These are phyloP conservation scores for Hypoxylon subgilvum DNA, from an alignment of 495 filamentous ascomycete species.

Conservation along the genomic window DNA sequence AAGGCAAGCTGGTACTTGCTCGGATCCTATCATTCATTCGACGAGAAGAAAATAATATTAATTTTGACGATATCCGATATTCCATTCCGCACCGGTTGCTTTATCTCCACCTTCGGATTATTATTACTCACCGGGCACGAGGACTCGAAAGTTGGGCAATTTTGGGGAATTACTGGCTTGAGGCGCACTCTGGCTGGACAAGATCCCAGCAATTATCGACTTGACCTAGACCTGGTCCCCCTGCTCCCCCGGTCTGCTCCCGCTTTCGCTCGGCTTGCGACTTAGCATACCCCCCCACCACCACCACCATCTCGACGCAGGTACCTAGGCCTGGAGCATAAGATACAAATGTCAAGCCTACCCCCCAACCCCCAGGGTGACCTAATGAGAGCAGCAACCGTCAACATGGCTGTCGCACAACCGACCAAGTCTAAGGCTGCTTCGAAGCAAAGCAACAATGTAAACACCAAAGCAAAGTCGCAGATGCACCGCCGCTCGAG, in stretches of 20 bases:
- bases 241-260: slow-evolving; percentile 46
- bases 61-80: slow-evolving; percentile 42
- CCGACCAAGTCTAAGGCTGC: slow-evolving; percentile 60
- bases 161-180: slow-evolving; percentile 38
- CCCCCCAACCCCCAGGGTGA: slow-evolving; percentile 61
- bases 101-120: slow-evolving; percentile 26
- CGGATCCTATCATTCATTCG: slow-evolving; percentile 58
- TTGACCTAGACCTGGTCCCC: slow-evolving; percentile 43
- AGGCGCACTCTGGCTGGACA: slow-evolving; percentile 31
- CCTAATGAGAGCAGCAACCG: slow-evolving; percentile 59
- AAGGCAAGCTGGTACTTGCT: slow-evolving; percentile 62
- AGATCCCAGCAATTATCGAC: slow-evolving; percentile 38
- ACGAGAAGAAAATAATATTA: slow-evolving; percentile 51
- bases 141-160: slow-evolving; percentile 37
- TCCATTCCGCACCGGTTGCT: slow-evolving; percentile 13
- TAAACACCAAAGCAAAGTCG: slow-evolving; percentile 65
- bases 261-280: slow-evolving; percentile 55
- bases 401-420: slow-evolving; percentile 64
- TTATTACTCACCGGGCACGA: slow-evolving; percentile 40
- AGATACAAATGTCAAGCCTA: slow-evolving; percentile 67
- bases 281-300: slow-evolving; percentile 47
- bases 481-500: slow-evolving; percentile 93
- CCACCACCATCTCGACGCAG: slow-evolving; percentile 50
- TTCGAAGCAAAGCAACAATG: slow-evolving; percentile 57
- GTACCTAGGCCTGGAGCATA: slow-evolving; percentile 46